These are phyloP conservation scores for Tylopilus subfusipes DNA, from an alignment of 768 basidiomycete species.

Conservation along the genomic window DNA sequence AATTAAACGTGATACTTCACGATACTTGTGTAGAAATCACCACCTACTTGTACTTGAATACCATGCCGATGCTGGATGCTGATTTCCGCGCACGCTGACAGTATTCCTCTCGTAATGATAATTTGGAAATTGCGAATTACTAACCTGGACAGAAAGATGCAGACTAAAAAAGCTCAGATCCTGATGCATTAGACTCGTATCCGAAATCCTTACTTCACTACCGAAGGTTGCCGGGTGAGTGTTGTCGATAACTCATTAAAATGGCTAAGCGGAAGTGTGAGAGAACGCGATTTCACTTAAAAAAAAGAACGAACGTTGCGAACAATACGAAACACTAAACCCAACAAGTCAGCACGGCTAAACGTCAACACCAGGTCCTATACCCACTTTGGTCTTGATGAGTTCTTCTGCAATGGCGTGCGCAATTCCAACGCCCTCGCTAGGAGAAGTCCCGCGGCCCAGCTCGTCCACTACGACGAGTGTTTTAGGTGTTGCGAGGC, in stretches of 20 bases:
- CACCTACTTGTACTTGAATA: slow-evolving; percentile 73
- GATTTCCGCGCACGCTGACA: slow-evolving; percentile 53
- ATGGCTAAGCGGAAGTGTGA: slow-evolving; percentile 45
- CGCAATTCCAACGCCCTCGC: slow-evolving; percentile 77
- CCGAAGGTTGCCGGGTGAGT: slow-evolving; percentile 70
- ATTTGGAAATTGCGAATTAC: neutral
- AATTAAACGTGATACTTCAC: neutral
- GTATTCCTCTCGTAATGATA: neutral
- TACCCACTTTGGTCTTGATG: slow-evolving; percentile 63
- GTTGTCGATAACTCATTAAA: slow-evolving; percentile 78
- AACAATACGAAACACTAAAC: slow-evolving; percentile 83
- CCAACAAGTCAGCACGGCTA: neutral
- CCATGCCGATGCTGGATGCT: slow-evolving; percentile 58
- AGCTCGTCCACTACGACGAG: slow-evolving; percentile 92
- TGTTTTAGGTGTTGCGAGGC: slow-evolving; percentile 64
- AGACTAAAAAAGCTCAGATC: slow-evolving; percentile 44
- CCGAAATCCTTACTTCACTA: slow-evolving; percentile 61
- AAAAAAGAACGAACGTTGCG: slow-evolving; percentile 58
- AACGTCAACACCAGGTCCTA: neutral
- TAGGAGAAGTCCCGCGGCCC: slow-evolving; percentile 85
- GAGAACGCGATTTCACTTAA: neutral
- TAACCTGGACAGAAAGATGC: slow-evolving; percentile 77
- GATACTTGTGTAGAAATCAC: neutral
- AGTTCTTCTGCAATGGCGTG: slow-evolving; percentile 81
- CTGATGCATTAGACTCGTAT: neutral